Evolutionary conservation across 164 flowering plant species (phyloP), one percentile per base, ranked within the genome.

Genomic region (Umbellularia californica): DNA sequence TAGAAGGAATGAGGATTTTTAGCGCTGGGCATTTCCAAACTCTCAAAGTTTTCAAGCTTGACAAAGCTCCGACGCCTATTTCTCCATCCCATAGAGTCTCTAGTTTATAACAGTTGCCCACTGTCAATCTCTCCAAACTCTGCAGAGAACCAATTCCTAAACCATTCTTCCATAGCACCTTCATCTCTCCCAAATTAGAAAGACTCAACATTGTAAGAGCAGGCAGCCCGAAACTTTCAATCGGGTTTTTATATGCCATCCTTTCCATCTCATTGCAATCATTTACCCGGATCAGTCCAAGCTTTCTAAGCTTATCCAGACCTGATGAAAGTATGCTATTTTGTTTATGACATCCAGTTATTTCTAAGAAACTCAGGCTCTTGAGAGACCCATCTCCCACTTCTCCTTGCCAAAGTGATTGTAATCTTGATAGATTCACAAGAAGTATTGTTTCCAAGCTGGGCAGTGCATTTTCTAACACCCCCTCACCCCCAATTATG

Each of bases 81-180:
- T 69, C 71, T 69, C 55, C 71, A 69, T 69, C 24, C 71, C 71
- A 69, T 15, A 69, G 55, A 35, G 55, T 5, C 50, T 69, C 71
- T 33, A 69, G 71, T 33, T 33, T 69, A 15, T 6, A 5, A 19
- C 71, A 69, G 20, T 69, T 69, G 27, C 5, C 51, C 51, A 69
- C n/a, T 5, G 47, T 69, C 22, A 69, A 33, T 24, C 12, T 35
- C 55, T 69, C 12, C 71, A 69, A 35, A 50, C 51, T 35, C 35
- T 19, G 12, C 14, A 69, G 12, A 69, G 71, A 52, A 33, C 55
- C 71, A 11, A 30, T 20, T 69, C 23, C 71, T 50, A 69, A 5
- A 20, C 52, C 71, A 19, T 47, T 33, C 28, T 50, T 35, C 71
- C 71, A 69, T 28, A 69, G 50, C 19, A n/a, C 35, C 24, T 69